phyloP scores from a whole-genome alignment of 768 basidiomycete species.

The Russula brevipes region DNA sequence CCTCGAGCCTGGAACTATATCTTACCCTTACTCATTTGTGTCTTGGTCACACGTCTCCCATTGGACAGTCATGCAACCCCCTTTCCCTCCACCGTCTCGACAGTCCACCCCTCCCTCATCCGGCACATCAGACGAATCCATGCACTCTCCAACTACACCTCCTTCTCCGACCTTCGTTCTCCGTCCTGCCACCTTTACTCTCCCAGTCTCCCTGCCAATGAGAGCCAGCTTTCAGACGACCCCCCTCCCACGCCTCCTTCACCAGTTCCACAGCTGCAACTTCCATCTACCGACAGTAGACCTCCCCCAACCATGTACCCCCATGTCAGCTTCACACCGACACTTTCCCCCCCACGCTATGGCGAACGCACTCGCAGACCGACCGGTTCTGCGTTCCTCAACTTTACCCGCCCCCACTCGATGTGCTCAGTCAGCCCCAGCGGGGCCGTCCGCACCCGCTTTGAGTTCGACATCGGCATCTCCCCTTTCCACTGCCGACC shows the following conservation, averaged over 20 bases:
- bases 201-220: neutral
- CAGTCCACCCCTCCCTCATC: constrained; percentile 3
- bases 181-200: constrained; percentile 9
- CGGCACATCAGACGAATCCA: neutral
- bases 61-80: constrained; percentile 1
- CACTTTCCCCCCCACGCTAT: constrained; percentile 6
- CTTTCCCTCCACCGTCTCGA: neutral
- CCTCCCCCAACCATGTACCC: neutral
- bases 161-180: constrained; percentile 7
- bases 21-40: constrained; percentile 2
- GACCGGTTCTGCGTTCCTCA: neutral
- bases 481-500: neutral
- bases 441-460: neutral
- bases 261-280: neutral
- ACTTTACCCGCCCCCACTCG: neutral
- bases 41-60: neutral
- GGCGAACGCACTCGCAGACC: constrained; percentile 8
- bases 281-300: neutral
- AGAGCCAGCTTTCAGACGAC: neutral
- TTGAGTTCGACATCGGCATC: neutral
- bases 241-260: constrained; percentile 3
- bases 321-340: constrained; percentile 8
- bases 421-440: neutral
- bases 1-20: neutral
- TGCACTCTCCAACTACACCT: neutral